Evolutionary conservation across 2,329 filamentous ascomycete species (phyloP), one percentile per base, ranked within the genome.

Genomic region (Pseudomassariella vexata): DNA sequence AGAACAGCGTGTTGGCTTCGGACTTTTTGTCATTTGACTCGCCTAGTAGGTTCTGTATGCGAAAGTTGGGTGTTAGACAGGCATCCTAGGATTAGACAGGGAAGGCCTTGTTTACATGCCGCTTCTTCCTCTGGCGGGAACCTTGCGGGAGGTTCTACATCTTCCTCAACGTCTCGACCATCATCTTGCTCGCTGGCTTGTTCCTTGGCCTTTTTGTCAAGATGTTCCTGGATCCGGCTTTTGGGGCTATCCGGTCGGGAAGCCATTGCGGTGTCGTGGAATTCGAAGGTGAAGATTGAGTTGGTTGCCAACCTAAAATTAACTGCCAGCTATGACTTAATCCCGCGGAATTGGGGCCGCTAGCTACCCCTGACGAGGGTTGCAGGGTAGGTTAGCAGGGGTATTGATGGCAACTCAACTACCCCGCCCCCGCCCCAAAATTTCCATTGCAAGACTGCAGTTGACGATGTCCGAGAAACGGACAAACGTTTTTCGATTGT

Each of bases 1-100:
- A 66, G 60, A 95, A 96, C n/a, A 88, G 72, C 5, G 72, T 59
- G 53, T 95, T 96, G 10, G 87, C 90, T 35, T 79, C 69, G 2
- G 73, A 52, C 59, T 95, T 95, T 48, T 81, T 76, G 2, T 70
- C 55, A 46, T 83, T 80, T 4, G 86, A 86, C 57, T 90, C 77
- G 30, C 66, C 56, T 14, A 94, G 57, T 11, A 95, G 75, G 22
- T 66, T 61, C 80, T 85, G 39, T 37, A 41, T 14, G 21, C n/a
- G 9, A 18, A 19, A 9, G 21, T 6, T 5, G 14, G 10, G n/a
- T 11, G 32, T 39, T 37, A 36, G 35, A 23, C 18, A 19, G 12
- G n/a, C 17, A 28, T 19, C 27, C 6, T 23, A 32, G 18, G 19
- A 15, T 17, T 30, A 30, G 16, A 28, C n/a, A 23, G 28, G 22